Conservation (phyloP, 2,329 filamentous ascomycete genomes). For the Xylaria digitata region DNA sequence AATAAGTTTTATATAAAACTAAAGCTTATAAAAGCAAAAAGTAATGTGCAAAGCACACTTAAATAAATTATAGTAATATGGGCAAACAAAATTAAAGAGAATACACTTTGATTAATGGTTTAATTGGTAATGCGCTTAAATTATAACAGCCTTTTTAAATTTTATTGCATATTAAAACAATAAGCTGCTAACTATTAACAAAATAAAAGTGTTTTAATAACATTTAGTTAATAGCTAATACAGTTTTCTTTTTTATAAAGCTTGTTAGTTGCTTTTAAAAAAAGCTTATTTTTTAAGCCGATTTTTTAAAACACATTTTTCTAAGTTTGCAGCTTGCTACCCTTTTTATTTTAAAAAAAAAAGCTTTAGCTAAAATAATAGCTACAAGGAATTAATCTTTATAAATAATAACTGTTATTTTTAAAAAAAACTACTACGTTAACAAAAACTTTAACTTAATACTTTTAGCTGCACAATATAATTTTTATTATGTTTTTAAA, state of each 20-base stretch:
- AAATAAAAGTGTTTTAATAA: neutral
- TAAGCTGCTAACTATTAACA: neutral
- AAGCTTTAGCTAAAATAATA: neutral
- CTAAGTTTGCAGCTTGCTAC: neutral
- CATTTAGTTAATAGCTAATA: neutral
- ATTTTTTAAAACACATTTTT: neutral
- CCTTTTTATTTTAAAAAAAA: neutral
- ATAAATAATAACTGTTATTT: neutral
- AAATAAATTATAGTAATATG: too few relatives aligned
- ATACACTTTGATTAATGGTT: too few relatives aligned
- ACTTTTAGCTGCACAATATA: neutral
- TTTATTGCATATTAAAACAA: neutral
- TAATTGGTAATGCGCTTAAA: too few relatives aligned
- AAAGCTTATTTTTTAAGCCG: neutral
- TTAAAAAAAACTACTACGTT: neutral
- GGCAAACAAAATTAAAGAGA: too few relatives aligned
- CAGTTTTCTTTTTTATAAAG: neutral
- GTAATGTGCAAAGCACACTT: too few relatives aligned
- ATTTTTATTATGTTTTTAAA: neutral
- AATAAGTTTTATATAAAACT: too few relatives aligned
- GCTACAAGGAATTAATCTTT: neutral
- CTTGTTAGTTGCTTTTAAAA: neutral
- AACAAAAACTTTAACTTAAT: neutral
- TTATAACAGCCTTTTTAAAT: neutral
- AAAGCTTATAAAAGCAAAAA: too few relatives aligned